phyloP scores from a whole-genome alignment of 306 rosid genomes.

The Cucumis cinereus region DNA sequence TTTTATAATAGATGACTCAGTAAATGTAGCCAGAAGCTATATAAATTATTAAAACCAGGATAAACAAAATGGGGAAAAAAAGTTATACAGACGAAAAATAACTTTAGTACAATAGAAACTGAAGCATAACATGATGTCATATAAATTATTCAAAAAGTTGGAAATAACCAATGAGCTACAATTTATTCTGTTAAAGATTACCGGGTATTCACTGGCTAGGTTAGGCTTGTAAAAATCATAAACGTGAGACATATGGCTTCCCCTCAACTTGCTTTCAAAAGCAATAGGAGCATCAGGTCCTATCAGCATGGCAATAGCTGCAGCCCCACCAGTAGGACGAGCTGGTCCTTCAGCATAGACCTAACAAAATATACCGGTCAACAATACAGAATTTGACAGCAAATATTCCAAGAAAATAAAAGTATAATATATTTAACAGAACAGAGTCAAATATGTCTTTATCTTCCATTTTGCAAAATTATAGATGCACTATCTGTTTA shows the following conservation, averaged over 20 bases:
- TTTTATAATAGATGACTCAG: not conserved
- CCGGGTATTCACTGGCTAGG: constrained; percentile 98
- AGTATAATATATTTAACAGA: not conserved
- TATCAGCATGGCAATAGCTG: constrained; percentile 85
- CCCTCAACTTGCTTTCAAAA: constrained; percentile 94
- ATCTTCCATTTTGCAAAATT: not conserved
- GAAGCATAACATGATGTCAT: not conserved
- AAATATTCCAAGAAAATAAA: constrained; percentile 4
- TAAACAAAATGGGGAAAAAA: not conserved
- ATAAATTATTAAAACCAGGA: not conserved
- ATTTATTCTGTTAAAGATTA: constrained; percentile 16
- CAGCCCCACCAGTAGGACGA: constrained; percentile 99
- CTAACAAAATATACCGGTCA: constrained; percentile 29
- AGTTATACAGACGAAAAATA: no score
- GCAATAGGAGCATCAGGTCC: constrained; percentile 93
- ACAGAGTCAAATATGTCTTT: not conserved
- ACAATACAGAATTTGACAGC: not conserved
- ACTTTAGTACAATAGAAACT: not conserved
- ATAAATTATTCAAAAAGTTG: not conserved
- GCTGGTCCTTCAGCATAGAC: constrained; percentile 99
- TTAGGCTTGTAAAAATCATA: constrained; percentile 98
- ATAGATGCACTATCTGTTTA: not conserved
- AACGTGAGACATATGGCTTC: constrained; percentile 83
- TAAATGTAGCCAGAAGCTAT: not conserved
- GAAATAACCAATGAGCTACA: not conserved